phyloP scores from a whole-genome alignment of 139 green algal genomes.

The Micractinium conductrix region DNA sequence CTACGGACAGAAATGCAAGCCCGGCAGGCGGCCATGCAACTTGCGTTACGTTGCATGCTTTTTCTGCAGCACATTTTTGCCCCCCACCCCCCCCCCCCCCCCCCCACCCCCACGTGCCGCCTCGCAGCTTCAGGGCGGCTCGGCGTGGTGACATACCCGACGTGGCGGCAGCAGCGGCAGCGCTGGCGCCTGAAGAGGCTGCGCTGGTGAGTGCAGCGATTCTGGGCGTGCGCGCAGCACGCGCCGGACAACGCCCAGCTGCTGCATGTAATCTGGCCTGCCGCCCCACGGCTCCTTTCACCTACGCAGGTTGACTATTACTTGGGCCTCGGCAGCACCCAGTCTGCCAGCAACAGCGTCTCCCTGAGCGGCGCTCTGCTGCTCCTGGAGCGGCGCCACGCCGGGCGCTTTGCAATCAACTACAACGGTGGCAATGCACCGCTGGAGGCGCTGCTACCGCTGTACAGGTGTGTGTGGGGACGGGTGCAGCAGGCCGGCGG shows the following conservation, averaged over 20 bases:
- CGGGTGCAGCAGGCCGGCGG: neutral
- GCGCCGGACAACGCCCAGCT: too few species aligned
- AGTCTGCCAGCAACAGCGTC: constrained; percentile 31
- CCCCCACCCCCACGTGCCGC: too few species aligned
- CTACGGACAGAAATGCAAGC: too few species aligned
- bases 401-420: constrained; percentile 1
- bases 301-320: constrained; percentile 19
- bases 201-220: neutral
- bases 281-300: neutral
- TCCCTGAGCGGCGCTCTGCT: constrained; percentile 15
- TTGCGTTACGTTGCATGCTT: too few species aligned
- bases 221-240: neutral
- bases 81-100: too few species aligned
- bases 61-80: too few species aligned
- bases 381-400: constrained; percentile 14
- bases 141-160: too few species aligned
- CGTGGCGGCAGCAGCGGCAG: too few species aligned
- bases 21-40: too few species aligned
- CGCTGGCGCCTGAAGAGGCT: neutral
- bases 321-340: neutral
- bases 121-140: too few species aligned
- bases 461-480: constrained; percentile 1
- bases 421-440: constrained; percentile 37
- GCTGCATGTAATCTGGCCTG: too few species aligned
- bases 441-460: constrained; percentile 20